phyloP scores from a whole-genome alignment of 2,329 filamentous ascomycete species.

The Neonectria faginata region DNA sequence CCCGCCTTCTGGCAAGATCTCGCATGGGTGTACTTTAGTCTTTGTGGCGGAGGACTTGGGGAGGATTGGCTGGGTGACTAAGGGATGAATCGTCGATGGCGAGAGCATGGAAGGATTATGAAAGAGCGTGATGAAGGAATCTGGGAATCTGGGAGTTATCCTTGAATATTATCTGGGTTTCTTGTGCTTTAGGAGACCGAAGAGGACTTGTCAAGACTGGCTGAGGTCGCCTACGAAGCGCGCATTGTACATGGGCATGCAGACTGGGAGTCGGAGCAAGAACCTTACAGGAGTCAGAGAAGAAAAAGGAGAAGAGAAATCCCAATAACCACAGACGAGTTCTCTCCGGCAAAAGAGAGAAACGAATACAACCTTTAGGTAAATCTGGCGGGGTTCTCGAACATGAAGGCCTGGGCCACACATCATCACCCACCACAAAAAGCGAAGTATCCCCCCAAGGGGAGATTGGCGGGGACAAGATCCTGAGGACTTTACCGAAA shows the following conservation, averaged over 20 bases:
- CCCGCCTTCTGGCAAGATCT: too few relatives aligned
- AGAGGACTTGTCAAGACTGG: neutral
- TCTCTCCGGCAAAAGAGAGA: neutral
- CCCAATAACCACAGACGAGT: neutral
- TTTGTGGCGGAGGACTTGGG: too few relatives aligned
- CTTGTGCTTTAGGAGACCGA: too few relatives aligned
- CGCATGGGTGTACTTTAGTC: too few relatives aligned
- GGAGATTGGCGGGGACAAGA: too few relatives aligned
- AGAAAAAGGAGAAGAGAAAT: neutral
- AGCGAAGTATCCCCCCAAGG: constrained; percentile 12
- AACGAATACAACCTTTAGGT: neutral
- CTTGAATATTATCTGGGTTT: too few relatives aligned
- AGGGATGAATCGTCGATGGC: neutral
- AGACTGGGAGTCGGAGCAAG: neutral
- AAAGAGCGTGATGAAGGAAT: neutral
- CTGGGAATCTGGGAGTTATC: neutral
- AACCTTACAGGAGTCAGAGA: neutral
- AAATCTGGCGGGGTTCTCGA: neutral
- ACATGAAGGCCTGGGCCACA: neutral
- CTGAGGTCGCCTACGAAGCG: neutral
- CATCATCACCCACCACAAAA: neutral
- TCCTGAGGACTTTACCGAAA: neutral
- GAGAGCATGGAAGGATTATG: neutral
- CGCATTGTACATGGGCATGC: neutral
- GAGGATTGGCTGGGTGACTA: neutral